These are phyloP conservation scores for Yamadazyma endophytica DNA, from an alignment of 805 yeast species.

Conservation along the genomic window DNA sequence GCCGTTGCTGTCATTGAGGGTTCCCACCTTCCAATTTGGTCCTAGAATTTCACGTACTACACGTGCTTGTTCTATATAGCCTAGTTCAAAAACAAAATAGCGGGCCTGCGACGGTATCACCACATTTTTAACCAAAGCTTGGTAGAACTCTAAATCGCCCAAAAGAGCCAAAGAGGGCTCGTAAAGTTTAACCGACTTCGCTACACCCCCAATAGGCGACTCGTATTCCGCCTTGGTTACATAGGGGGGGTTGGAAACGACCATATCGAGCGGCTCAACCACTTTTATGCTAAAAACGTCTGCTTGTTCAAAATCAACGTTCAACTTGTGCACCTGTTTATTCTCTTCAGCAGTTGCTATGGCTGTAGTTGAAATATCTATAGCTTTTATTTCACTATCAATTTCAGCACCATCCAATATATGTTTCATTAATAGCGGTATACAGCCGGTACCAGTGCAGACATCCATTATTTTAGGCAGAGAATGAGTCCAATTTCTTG, in stretches of 20 bases:
- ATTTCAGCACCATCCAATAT: constrained; percentile 9
- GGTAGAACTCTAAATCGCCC: constrained; percentile 72
- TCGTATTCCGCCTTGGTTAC: constrained; percentile 48
- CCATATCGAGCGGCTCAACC: constrained; percentile 37
- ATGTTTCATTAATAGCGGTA: constrained; percentile 50
- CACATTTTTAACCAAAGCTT: constrained; percentile 47
- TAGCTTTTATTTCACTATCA: constrained; percentile 30
- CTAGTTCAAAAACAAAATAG: constrained; percentile 76
- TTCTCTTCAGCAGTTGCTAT: constrained; percentile 48
- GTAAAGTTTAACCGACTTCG: constrained; percentile 58
- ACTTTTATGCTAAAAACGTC: constrained; percentile 5
- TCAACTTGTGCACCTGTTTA: constrained; percentile 9
- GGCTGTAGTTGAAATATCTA: constrained; percentile 58
- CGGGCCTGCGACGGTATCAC: constrained; percentile 37
- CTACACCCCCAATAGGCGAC: constrained; percentile 42
- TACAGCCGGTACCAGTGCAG: constrained; percentile 89
- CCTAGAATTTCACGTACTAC: constrained; percentile 24
- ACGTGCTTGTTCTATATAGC: constrained; percentile 54
- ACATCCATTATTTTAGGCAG: constrained; percentile 49
- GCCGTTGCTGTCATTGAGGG: constrained; percentile 46
- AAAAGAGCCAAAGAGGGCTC: constrained; percentile 82
- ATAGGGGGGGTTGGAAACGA: constrained; percentile 92
- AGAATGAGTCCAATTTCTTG: neutral
- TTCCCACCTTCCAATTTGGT: constrained; percentile 48
- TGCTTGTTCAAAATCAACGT: constrained; percentile 5